Conservation (phyloP, 768 basidiomycete species). For the Amyloporia xantha region DNA sequence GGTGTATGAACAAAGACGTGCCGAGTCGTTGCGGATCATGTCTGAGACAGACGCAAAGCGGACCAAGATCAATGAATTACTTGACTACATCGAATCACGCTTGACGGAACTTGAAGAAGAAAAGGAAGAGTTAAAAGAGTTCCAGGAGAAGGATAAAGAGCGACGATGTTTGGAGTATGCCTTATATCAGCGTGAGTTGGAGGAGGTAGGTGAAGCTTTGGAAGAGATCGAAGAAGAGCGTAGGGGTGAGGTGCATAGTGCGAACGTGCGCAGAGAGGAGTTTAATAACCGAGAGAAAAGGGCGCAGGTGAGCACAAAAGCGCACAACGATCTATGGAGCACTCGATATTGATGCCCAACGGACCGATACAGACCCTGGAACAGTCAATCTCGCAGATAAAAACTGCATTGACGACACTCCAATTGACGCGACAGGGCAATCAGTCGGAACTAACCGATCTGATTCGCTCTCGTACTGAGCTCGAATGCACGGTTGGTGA, state of each 20-base stretch:
- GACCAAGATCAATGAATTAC: constrained; percentile 81
- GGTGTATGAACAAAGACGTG: constrained; percentile 90
- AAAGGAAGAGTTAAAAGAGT: constrained; percentile 96
- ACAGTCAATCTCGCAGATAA: constrained; percentile 59
- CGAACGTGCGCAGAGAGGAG: constrained; percentile 76
- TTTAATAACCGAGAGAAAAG: constrained; percentile 81
- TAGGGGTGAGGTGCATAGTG: constrained; percentile 72
- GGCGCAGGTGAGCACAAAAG: constrained; percentile 53
- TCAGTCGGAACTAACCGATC: constrained; percentile 80
- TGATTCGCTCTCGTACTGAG: constrained; percentile 78
- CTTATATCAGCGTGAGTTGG: constrained; percentile 83
- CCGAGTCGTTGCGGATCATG: constrained; percentile 95
- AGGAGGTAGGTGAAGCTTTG: constrained; percentile 80
- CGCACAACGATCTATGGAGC: too few relatives aligned
- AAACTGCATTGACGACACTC: constrained; percentile 66
- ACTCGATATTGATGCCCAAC: background rate
- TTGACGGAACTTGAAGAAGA: constrained; percentile 92
- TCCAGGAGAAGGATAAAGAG: constrained; percentile 93
- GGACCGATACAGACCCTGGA: constrained; percentile 53
- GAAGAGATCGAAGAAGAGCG: constrained; percentile 85
- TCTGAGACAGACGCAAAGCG: constrained; percentile 93
- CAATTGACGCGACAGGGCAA: constrained; percentile 65
- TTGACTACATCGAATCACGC: constrained; percentile 87
- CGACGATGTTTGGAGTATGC: constrained; percentile 93
- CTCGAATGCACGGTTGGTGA: constrained; percentile 80